Base-by-base conservation (phyloP, 768 basidiomycete genomes). In the Cytidiella melzeri region DNA sequence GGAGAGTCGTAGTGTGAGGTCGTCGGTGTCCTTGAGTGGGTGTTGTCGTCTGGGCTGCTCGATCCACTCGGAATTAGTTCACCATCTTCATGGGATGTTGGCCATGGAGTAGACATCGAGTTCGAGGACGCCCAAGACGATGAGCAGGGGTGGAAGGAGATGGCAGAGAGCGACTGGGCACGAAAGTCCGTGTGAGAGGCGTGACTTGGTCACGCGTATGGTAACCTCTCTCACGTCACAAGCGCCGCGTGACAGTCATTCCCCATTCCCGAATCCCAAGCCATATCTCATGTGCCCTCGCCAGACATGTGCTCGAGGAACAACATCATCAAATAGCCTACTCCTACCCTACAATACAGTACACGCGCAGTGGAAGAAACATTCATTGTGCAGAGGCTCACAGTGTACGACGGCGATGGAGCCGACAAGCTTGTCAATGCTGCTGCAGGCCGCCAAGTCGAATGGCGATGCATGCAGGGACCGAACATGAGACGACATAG, bases 1-100 rank as follows among this genome's bases (percentile, higher is more conserved):
- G 71, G 67, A 19, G 54, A 52, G 19, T 69, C 67, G 18, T 58
- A 19, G 50, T 59, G 60, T 41, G 65, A 50, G 1, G 61, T 54
- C 43, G 56, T 64, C 11, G 64, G 57, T 15, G 64, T 51, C 21
- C 54, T 28, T 11, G 54, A 36, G 34, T 39, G 20, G 3, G 24
- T 39, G 4, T 50, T 38, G 15, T 46, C 44, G 39, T 55, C 54
- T 4, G 54, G 54, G 41, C 44, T 48, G 47, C 45, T 55, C 41
- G 43, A 46, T 5, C 50, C 54, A 30, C 53, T 55, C 12, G 43
- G 45, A 47, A 39, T 18, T 41, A 12, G 19, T 15, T 50, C 54
- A 19, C 36, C 41, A 27, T 45, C 50, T 37, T 55, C 50, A 24
- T 23, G 38, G 18, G 37, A 5, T 18, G 53, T 21, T 39, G 54